Percentiles rank a stretch among this genome's conserved stretches.
phyloP scores from a whole-genome alignment of 192 early-diverging fungal species.

The Entomortierella beljakovae region DNA sequence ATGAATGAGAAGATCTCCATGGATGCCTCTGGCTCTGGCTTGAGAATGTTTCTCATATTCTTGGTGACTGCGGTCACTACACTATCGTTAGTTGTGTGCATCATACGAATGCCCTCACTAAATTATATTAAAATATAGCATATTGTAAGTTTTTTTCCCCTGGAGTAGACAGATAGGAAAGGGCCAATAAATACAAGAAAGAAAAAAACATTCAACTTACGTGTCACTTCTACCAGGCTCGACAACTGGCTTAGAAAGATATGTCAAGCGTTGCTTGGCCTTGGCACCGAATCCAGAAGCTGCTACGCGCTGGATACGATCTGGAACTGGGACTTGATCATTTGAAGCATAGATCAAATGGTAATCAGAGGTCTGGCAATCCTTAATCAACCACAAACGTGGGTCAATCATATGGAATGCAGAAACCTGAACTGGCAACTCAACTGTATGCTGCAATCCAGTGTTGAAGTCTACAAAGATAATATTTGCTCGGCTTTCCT shows the following conservation, averaged over 20 bases:
- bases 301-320: slow-evolving; percentile 36
- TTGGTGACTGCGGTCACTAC: slow-evolving; percentile 45
- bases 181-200: too few species aligned
- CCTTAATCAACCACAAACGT: slow-evolving; percentile 61
- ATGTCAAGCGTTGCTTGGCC: slow-evolving; percentile 51
- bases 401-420: slow-evolving; percentile 57
- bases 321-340: slow-evolving; percentile 20
- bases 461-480: slow-evolving; percentile 68
- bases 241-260: slow-evolving; percentile 28
- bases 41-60: slow-evolving; percentile 37
- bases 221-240: slow-evolving; percentile 29
- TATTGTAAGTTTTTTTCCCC: too few species aligned
- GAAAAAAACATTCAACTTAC: slow-evolving; percentile 12
- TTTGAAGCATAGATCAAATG: slow-evolving; percentile 51
- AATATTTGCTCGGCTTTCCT: slow-evolving; percentile 58
- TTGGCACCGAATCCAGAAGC: slow-evolving; percentile 48
- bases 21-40: slow-evolving; percentile 33
- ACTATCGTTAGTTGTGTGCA: slow-evolving; percentile 53
- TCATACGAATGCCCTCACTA: slow-evolving; percentile 39
- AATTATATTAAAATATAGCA: too few species aligned
- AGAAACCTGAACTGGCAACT: slow-evolving; percentile 58
- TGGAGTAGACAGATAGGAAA: neutral
- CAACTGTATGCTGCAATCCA: slow-evolving; percentile 59
- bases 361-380: slow-evolving; percentile 52
- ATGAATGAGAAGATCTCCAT: slow-evolving; percentile 60